phyloP scores from a whole-genome alignment of 2,329 filamentous ascomycete species.

The Biscogniauxia marginata region DNA sequence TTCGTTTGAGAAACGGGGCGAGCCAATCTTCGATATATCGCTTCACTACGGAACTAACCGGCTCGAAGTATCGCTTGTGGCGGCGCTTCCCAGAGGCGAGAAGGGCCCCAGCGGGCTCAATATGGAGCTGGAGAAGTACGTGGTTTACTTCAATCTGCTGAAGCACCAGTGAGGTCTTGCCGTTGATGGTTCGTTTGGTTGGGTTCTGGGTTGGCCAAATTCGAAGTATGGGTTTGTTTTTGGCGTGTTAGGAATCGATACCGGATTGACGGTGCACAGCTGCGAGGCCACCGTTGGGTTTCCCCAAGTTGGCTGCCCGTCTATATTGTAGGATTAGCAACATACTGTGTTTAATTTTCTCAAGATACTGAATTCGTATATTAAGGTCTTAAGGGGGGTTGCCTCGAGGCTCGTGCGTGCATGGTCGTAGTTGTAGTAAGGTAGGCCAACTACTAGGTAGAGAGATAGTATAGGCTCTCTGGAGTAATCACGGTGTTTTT shows the following conservation, averaged over 20 bases:
- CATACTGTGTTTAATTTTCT: neutral
- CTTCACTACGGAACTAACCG: slow-evolving; percentile 72
- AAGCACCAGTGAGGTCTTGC: slow-evolving; percentile 21
- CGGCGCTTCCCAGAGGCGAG: slow-evolving; percentile 61
- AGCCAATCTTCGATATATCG: slow-evolving; percentile 72
- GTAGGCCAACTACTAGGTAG: too few species aligned
- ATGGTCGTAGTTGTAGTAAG: too few species aligned
- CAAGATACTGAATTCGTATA: neutral
- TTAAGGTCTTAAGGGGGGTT: neutral
- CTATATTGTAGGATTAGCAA: neutral
- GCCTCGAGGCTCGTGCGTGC: too few species aligned
- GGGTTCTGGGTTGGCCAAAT: neutral
- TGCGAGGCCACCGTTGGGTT: neutral
- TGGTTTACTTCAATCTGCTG: slow-evolving; percentile 68
- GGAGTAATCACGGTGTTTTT: too few species aligned
- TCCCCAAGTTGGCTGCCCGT: neutral
- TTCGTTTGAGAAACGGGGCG: slow-evolving; percentile 56
- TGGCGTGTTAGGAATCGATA: too few species aligned
- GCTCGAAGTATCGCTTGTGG: slow-evolving; percentile 75
- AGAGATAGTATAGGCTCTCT: too few species aligned
- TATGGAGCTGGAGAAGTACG: slow-evolving; percentile 76
- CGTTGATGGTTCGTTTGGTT: neutral
- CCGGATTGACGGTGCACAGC: neutral
- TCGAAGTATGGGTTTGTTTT: neutral
- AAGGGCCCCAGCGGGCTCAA: slow-evolving; percentile 58